Percentiles rank a stretch among this genome's conserved stretches.
These are phyloP conservation scores for Anisogramma anomala DNA, from an alignment of 2,329 filamentous ascomycete genomes.

Conservation along the genomic window DNA sequence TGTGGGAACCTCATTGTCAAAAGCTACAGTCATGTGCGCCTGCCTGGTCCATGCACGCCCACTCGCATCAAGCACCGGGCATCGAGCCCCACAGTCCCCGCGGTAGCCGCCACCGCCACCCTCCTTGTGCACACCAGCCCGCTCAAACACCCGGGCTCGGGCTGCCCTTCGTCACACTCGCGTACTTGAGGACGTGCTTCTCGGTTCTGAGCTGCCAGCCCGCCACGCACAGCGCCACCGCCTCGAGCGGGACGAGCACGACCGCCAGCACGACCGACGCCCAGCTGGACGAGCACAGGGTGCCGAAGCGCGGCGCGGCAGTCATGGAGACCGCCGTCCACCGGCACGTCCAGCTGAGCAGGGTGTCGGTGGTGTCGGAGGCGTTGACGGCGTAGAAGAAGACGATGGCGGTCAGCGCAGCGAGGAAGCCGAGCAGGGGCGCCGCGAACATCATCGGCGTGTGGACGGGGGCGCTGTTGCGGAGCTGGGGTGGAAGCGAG, in stretches of 20 bases:
- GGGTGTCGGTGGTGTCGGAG: conserved; percentile 39
- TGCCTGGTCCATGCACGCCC: too few relatives aligned
- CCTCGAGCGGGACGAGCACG: conserved; percentile 45
- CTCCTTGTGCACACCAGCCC: background rate
- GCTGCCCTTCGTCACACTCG: conserved; percentile 25
- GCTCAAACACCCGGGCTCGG: conserved; percentile 21
- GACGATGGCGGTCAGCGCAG: conserved; percentile 39
- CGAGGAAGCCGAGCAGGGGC: conserved; percentile 32
- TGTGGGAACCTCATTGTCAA: too few relatives aligned
- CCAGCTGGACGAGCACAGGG: conserved; percentile 44
- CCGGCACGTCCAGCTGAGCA: conserved; percentile 53
- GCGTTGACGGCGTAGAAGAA: conserved; percentile 47
- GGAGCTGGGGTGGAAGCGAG: conserved; percentile 25
- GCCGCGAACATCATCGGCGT: conserved; percentile 27
- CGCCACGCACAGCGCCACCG: conserved; percentile 34
- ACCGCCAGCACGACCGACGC: conserved; percentile 43
- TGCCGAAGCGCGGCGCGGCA: conserved; percentile 41
- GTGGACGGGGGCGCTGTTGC: conserved; percentile 24
- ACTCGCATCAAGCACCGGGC: too few relatives aligned
- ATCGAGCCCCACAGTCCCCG: too few relatives aligned
- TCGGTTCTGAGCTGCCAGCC: conserved; percentile 34
- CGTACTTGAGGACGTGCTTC: conserved; percentile 27
- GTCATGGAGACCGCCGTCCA: conserved; percentile 44
- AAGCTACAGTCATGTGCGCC: too few relatives aligned
- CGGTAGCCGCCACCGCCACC: too few relatives aligned